Evolutionary conservation across 441 rosid species (phyloP), one percentile per base, ranked within the genome.

Genomic region (Biscutella laevigata): DNA sequence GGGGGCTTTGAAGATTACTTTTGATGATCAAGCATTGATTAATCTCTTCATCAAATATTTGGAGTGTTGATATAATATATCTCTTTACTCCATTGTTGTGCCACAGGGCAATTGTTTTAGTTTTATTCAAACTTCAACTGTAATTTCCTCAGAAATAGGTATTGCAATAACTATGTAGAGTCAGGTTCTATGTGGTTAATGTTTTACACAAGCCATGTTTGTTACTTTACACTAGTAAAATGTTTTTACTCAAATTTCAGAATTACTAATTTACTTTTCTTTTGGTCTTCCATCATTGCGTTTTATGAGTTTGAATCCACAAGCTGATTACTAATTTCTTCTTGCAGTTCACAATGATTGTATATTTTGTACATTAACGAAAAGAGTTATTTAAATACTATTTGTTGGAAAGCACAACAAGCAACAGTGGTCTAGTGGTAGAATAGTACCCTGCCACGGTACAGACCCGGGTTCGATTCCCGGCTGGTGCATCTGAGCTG

Each of bases 361-460:
- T 1, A 17, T 17, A 17, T 17, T 17, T 17, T 17, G 20, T 17
- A 17, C 3, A 17, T 17, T 17, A 17, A 17, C n/a, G n/a, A n/a
- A n/a, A n/a, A n/a, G n/a, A n/a, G n/a, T n/a, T n/a, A n/a, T n/a
- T n/a, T n/a, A n/a, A n/a, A n/a, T n/a, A n/a, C n/a, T n/a, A n/a
- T n/a, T n/a, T n/a, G n/a, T n/a, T n/a, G n/a, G n/a, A n/a, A n/a
- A n/a, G n/a, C n/a, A n/a, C 1, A 14, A 20, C 1, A 25, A 21
- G 66, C 67, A 86, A 89, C 84, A 74, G 89, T 84, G 88, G 94
- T 82, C 89, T 82, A 79, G 94, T 77, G 85, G 97, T 76, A 81
- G 86, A 79, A 82, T 84, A 84, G 84, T 83, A 87, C 88, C 83
- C 85, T 90, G 87, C 94, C 86, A 83, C 82, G 81, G 82, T 78